A percentile compares a stretch with the other conserved stretches of the same genome.
Evolutionary conservation across 2,329 filamentous ascomycete species (phyloP).

Genomic region (Botrytis aclada): DNA sequence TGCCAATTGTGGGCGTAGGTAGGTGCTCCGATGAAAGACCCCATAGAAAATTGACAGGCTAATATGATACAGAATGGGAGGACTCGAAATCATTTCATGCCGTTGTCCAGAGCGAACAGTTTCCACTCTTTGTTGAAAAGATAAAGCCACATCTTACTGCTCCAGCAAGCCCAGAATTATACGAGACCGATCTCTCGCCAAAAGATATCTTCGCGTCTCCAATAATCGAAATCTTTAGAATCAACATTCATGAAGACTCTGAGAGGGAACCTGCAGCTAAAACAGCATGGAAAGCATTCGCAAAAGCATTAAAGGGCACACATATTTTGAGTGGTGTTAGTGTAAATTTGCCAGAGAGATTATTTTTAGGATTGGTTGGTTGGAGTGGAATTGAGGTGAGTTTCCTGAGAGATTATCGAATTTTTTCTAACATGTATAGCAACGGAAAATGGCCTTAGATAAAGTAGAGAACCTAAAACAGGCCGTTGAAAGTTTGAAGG

Average conservation of each 20-base stretch:
- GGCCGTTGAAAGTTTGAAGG: not conserved
- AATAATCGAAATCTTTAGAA: constrained; percentile 6
- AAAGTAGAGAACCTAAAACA: not conserved
- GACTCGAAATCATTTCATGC: not conserved
- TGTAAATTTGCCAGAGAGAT: constrained; percentile 1
- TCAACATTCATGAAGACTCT: not conserved
- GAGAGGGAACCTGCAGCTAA: not conserved
- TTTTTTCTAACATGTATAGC: constrained; percentile 4
- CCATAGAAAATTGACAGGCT: not conserved
- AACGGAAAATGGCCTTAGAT: not conserved
- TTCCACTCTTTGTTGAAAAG: not conserved
- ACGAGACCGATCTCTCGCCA: not conserved
- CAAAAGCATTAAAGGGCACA: not conserved
- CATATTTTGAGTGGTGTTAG: constrained; percentile 3
- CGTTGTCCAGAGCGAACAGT: not conserved
- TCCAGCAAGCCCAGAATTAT: not conserved
- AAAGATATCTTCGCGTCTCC: constrained; percentile 5
- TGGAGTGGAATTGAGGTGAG: constrained; percentile 13
- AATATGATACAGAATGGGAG: not conserved
- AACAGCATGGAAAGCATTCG: not conserved
- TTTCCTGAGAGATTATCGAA: too few relatives aligned
- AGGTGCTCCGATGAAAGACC: too few relatives aligned
- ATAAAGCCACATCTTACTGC: not conserved
- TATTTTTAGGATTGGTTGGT: not conserved
- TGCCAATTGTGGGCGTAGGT: not conserved